A percentile compares a stretch with the other conserved stretches of the same genome.
Conservation (phyloP, 306 rosid species). For the Cucumis melo region DNA sequence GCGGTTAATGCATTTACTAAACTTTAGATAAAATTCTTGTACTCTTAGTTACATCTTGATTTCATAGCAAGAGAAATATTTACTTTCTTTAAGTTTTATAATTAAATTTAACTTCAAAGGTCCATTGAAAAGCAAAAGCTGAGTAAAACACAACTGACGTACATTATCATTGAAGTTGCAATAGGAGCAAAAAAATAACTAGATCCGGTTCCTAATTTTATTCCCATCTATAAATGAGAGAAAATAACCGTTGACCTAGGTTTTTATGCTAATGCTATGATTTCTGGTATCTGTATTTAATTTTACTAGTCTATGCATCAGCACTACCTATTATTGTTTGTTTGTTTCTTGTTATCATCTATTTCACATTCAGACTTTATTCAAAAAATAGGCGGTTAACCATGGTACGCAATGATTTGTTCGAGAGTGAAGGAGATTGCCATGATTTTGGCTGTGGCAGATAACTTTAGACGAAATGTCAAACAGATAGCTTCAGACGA, state of each 20-base stretch:
- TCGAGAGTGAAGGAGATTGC: not conserved
- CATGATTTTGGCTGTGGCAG: not conserved
- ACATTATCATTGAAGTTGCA: not conserved
- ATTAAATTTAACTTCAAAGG: not conserved
- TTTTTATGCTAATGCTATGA: not conserved
- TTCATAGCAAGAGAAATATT: not conserved
- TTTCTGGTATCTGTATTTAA: not conserved
- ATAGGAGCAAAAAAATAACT: not conserved
- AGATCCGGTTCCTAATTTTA: not conserved
- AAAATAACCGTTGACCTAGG: not conserved
- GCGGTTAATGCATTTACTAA: not conserved
- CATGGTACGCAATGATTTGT: not conserved
- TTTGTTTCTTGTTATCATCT: not conserved
- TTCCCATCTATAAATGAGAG: not conserved
- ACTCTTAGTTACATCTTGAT: not conserved
- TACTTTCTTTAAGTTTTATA: not conserved
- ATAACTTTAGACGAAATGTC: too few species aligned
- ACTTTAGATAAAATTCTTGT: not conserved
- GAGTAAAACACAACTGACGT: not conserved
- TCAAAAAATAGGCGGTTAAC: not conserved
- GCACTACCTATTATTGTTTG: not conserved
- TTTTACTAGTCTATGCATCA: not conserved
- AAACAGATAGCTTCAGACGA: not conserved
- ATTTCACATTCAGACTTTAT: not conserved
- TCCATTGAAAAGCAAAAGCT: not conserved